Conservation (phyloP, 208 protist genomes). For the Novymonas esmeraldas region DNA sequence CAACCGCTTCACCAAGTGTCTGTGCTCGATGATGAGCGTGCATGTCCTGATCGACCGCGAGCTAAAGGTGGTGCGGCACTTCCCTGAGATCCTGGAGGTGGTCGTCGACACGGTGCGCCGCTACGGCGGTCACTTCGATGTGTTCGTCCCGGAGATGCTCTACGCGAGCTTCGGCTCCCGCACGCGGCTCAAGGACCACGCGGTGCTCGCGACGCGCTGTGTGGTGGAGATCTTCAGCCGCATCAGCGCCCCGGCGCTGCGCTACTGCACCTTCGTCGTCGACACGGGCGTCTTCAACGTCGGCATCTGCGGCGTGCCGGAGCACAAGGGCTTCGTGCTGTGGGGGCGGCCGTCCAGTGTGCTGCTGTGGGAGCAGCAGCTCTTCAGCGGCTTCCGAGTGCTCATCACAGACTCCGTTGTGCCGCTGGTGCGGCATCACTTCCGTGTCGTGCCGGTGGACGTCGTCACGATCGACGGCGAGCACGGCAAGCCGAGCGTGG, state of each 20-base stretch:
- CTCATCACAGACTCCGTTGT: conserved; percentile 40
- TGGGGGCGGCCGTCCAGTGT: conserved; percentile 29
- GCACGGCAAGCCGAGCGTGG: conserved; percentile 18
- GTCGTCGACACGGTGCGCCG: conserved; percentile 25
- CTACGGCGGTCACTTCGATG: conserved; percentile 47
- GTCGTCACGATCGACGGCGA: conserved; percentile 20
- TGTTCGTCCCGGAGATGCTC: conserved; percentile 43
- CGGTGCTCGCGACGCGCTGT: conserved; percentile 38
- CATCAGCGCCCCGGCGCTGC: conserved; percentile 17
- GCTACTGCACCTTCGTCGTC: conserved; percentile 35
- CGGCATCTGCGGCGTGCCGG: conserved; percentile 39
- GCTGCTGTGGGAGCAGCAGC: conserved; percentile 35
- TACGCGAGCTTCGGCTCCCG: conserved; percentile 43
- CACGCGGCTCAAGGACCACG: conserved; percentile 28
- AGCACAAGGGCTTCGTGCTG: conserved; percentile 41
- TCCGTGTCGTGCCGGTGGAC: conserved; percentile 43
- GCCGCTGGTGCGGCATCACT: conserved; percentile 32
- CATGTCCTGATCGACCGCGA: conserved; percentile 16
- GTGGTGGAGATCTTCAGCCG: conserved; percentile 38
- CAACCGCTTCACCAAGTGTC: conserved; percentile 30
- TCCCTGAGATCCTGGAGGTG: conserved; percentile 32
- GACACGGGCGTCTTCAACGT: conserved; percentile 42
- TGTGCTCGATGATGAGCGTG: conserved; percentile 32
- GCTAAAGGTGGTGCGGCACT: conserved; percentile 11
- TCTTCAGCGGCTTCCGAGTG: conserved; percentile 30